A percentile compares a stretch with the other conserved stretches of the same genome.
Evolutionary conservation across 1,284 basidiomycete genomes (phyloP).

Genomic region (Sphaerobolus stellatus): DNA sequence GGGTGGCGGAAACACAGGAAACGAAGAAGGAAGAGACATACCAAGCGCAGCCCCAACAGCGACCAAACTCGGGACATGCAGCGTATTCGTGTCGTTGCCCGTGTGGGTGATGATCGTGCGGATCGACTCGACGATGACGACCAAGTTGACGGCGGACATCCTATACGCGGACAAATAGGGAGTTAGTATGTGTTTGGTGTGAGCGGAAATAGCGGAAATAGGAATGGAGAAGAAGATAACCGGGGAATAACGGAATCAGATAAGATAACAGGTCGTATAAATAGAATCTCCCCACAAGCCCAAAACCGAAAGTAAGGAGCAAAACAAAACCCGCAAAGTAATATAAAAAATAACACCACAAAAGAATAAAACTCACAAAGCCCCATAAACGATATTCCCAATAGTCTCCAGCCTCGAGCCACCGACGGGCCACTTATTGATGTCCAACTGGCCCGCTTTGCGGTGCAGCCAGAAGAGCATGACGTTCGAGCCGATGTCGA

Average conservation of each 20-base stretch:
- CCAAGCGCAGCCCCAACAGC: slow-evolving; percentile 82
- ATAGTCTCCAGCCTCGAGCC: slow-evolving; percentile 90
- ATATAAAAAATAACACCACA: too few species aligned
- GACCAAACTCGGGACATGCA: slow-evolving; percentile 81
- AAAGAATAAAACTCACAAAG: slow-evolving; percentile 19
- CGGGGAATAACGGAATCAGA: neutral
- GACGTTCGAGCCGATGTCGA: slow-evolving; percentile 90
- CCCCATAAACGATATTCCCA: slow-evolving; percentile 87
- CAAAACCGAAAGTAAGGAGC: too few species aligned
- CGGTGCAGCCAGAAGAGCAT: slow-evolving; percentile 81
- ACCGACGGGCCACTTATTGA: slow-evolving; percentile 88
- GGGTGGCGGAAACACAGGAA: neutral
- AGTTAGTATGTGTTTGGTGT: neutral
- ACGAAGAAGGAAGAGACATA: slow-evolving; percentile 29
- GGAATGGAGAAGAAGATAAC: slow-evolving; percentile 7
- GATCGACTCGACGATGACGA: slow-evolving; percentile 84
- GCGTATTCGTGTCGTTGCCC: slow-evolving; percentile 55
- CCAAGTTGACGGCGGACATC: slow-evolving; percentile 83
- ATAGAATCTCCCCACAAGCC: too few species aligned
- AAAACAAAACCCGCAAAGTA: too few species aligned
- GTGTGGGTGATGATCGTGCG: slow-evolving; percentile 65
- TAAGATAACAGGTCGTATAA: too few species aligned
- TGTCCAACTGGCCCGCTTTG: slow-evolving; percentile 71
- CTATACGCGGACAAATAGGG: slow-evolving; percentile 39
- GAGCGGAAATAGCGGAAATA: too few species aligned